Base-by-base conservation (phyloP, 805 yeast species). In the Grigorovia transvaalensis region DNA sequence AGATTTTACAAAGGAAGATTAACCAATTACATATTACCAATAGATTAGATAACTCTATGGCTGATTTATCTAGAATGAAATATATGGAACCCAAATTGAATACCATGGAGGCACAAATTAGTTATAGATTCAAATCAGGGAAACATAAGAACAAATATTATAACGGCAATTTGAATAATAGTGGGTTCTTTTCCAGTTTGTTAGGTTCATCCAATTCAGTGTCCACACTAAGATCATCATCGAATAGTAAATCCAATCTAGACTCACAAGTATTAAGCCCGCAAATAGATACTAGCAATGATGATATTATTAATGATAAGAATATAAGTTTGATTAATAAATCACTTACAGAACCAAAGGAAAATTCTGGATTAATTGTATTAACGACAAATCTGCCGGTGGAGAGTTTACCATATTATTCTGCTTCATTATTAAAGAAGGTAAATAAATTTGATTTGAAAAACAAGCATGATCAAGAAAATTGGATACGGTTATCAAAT, bases 401-500 rank as follows among this genome's bases (percentile, higher is more conserved):
- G 45, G 65, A 60, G 44, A 65, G 70, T 47, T 53, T 72, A 30
- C 71, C 74, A 4, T 72, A 72, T 51, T 57, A 64, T 45, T 61
- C 71, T 7, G 75, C 75, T 27, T 59, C 71, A 1, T 55, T 72
- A 45, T 57, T 72, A 27, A 62, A 65, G 47, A 71, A 70, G 52
- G 63, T 70, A 2, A 72, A 72, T 52, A 65, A 57, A 40, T 60
- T 64, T 33, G 67, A 68, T 30, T 62, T 58, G 15, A 63, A 66
- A 52, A 70, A 63, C 47, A 60, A 59, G 29, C 61, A 63, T 30
- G 73, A 71, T 47, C 63, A 62, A 50, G 71, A 67, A 41, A 71
- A 71, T 54, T 64, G 69, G 66, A 53, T 61, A 29, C 56, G 59
- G 20, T 57, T 71, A 55, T 50, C 52, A 15, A 56, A 58, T 12